These are phyloP conservation scores for Suillus sp. DNA, from an alignment of 768 basidiomycete genomes.

Conservation along the genomic window DNA sequence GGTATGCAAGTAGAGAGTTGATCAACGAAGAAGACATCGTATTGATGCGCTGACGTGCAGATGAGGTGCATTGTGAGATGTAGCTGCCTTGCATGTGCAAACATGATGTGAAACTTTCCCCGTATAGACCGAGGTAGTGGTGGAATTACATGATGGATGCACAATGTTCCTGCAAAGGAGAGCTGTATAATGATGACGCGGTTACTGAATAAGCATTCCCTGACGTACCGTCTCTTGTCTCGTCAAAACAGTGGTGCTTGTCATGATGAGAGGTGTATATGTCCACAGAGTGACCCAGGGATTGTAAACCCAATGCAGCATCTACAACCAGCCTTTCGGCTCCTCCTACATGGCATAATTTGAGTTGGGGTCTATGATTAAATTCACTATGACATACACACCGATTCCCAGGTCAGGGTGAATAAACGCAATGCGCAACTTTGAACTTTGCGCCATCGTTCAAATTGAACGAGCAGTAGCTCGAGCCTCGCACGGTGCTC, in stretches of 20 bases:
- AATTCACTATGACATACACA: conserved; percentile 30
- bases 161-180: conserved; percentile 66
- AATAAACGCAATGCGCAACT: conserved; percentile 73
- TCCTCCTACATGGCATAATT: conserved; percentile 59
- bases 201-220: background rate
- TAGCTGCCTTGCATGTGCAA: conserved; percentile 87
- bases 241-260: conserved; percentile 85
- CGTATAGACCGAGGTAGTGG: conserved; percentile 79
- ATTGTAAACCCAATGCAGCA: conserved; percentile 86
- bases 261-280: conserved; percentile 96
- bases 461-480: background rate
- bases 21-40: conserved; percentile 93
- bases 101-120: conserved; percentile 86
- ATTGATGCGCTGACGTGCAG: conserved; percentile 40
- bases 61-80: conserved; percentile 77
- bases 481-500: background rate
- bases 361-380: background rate
- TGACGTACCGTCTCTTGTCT: conserved; percentile 81
- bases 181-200: conserved; percentile 3
- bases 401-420: conserved; percentile 97
- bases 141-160: conserved; percentile 68
- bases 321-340: conserved; percentile 96
- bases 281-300: conserved; percentile 80
- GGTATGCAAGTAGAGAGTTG: conserved; percentile 94
- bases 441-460: conserved; percentile 14